These are phyloP conservation scores for Curvularia lunata DNA, from an alignment of 2,329 filamentous ascomycete genomes.

Conservation along the genomic window DNA sequence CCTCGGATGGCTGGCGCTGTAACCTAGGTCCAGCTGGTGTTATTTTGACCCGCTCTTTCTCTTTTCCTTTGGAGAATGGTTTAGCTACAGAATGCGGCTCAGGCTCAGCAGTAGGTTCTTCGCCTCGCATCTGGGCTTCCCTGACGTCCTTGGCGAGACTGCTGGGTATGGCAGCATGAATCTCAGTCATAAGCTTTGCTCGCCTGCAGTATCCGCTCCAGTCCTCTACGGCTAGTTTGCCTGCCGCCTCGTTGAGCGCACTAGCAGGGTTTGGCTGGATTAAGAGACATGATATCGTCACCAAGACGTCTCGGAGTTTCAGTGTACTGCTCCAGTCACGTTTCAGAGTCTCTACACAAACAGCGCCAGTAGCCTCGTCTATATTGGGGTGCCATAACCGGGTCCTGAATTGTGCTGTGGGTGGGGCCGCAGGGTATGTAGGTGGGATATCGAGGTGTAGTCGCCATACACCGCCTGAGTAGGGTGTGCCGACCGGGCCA, in stretches of 20 bases:
- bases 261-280: constrained; percentile 70
- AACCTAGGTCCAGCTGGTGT: constrained; percentile 30
- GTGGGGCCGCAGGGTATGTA: constrained; percentile 60
- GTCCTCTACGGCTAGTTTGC: constrained; percentile 62
- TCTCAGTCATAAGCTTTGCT: constrained; percentile 66
- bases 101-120: constrained; percentile 50
- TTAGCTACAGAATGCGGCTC: constrained; percentile 21
- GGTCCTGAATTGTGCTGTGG: constrained; percentile 66
- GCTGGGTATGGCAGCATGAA: constrained; percentile 63
- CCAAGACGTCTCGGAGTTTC: constrained; percentile 64
- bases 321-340: constrained; percentile 66
- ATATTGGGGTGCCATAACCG: constrained; percentile 70
- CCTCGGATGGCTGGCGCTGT: constrained; percentile 27
- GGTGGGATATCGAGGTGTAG: constrained; percentile 65
- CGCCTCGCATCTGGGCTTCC: constrained; percentile 62
- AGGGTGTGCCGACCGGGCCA: constrained; percentile 66
- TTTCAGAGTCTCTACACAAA: constrained; percentile 70
- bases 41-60: constrained; percentile 28
- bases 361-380: constrained; percentile 65
- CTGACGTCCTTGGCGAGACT: constrained; percentile 54
- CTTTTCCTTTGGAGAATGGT: constrained; percentile 31
- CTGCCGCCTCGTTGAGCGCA: constrained; percentile 66
- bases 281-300: constrained; percentile 65
- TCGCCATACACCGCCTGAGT: constrained; percentile 64
- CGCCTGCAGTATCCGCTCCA: constrained; percentile 63